Percentiles rank a stretch among this genome's conserved stretches.
Conservation (phyloP, 495 filamentous ascomycete species). For the Neurospora sp. region DNA sequence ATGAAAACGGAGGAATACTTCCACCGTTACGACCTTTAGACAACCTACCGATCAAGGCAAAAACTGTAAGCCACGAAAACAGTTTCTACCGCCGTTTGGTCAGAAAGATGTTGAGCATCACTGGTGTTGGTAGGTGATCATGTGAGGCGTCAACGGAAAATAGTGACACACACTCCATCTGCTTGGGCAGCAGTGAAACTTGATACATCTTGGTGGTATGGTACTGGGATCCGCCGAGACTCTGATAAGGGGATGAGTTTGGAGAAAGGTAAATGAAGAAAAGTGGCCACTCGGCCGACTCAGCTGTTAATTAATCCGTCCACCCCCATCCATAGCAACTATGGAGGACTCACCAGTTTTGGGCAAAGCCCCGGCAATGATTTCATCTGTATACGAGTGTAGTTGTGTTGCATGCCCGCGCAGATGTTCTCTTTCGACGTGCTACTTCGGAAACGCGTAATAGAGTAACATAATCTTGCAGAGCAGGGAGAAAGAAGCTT, state of each 20-base stretch:
- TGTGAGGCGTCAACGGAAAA: not conserved
- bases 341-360: not conserved
- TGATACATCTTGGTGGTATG: not conserved
- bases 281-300: not conserved
- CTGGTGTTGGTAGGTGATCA: not conserved
- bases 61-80: not conserved
- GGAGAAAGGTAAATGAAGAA: not conserved
- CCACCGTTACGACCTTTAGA: not conserved
- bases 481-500: not conserved
- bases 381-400: not conserved
- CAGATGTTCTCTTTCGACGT: not conserved
- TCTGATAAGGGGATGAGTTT: not conserved
- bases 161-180: not conserved
- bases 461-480: not conserved
- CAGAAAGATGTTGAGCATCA: not conserved
- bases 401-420: not conserved
- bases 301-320: not conserved
- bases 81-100: not conserved
- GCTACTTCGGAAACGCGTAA: not conserved
- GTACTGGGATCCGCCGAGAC: not conserved
- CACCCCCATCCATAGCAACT: not conserved
- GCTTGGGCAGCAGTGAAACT: not conserved
- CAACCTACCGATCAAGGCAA: not conserved
- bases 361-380: not conserved
- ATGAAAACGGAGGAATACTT: not conserved